phyloP scores from a whole-genome alignment of 2,329 filamentous ascomycete species.

The Epichloe sylvatica region DNA sequence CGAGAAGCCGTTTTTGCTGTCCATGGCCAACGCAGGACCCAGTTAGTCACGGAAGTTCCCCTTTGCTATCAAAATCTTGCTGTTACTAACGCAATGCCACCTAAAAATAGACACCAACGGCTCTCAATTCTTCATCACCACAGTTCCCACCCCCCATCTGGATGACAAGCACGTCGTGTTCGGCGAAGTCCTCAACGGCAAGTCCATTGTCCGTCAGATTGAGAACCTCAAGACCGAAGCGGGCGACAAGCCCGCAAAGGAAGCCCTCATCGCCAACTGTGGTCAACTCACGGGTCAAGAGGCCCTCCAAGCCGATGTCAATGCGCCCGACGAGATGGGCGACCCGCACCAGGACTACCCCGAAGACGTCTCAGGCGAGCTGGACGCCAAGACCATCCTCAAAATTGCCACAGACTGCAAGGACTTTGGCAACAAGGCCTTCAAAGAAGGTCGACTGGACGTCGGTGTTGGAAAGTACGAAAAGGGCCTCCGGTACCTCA shows the following conservation, averaged over 20 bases:
- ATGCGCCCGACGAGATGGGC: constrained; percentile 63
- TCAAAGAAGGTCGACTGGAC: constrained; percentile 61
- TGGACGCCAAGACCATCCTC: constrained; percentile 54
- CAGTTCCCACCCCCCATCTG: constrained; percentile 84
- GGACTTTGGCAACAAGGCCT: constrained; percentile 81
- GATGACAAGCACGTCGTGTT: constrained; percentile 97
- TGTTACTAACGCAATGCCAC: constrained; percentile 3
- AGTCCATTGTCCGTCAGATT: constrained; percentile 77
- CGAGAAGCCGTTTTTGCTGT: constrained; percentile 81
- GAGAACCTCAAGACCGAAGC: constrained; percentile 66
- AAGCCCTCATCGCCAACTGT: constrained; percentile 67
- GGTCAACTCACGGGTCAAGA: constrained; percentile 67
- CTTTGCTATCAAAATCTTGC: too few species aligned
- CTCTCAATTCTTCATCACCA: constrained; percentile 96
- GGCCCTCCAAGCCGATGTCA: constrained; percentile 51
- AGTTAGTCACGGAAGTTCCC: constrained; percentile 36
- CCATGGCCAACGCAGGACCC: constrained; percentile 95
- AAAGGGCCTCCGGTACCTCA: constrained; percentile 79
- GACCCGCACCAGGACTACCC: constrained; percentile 94
- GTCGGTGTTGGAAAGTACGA: constrained; percentile 82
- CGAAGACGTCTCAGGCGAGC: constrained; percentile 56
- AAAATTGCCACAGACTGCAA: constrained; percentile 78
- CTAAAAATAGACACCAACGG: constrained; percentile 64
- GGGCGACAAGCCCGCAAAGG: constrained; percentile 63
- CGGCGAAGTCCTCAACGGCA: constrained; percentile 83